Base-by-base conservation (phyloP, 1,284 basidiomycete species). In the Mycocalia duriaeana region DNA sequence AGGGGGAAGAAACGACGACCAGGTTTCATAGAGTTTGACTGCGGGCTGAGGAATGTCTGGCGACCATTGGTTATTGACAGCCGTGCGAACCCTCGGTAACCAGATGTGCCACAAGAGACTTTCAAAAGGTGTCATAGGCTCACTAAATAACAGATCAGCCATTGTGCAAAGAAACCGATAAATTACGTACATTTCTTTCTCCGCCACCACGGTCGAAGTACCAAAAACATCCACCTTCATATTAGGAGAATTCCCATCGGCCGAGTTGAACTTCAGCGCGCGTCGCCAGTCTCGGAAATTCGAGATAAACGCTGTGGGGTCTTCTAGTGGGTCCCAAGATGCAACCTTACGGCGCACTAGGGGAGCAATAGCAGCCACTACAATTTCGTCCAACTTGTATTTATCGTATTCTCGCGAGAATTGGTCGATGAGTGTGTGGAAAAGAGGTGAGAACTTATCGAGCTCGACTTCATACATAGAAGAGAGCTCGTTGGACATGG, bases 41-140 rank as follows among this genome's bases (percentile, higher is more conserved):
- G 85, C 91, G 6, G 87, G 79, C 7, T 80, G 71, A 2, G 94
- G 84, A 28, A 83, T 69, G 35, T 78, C 69, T 0, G 93, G 82
- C 14, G 80, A 74, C 95, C 96, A 99, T 18, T 91, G 85, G 64
- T 97, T 97, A 65, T 96, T 96, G 64, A 96, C 82, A 7, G 81
- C 76, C 0, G 89, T 89, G 24, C 96, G 84, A n/a, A 99, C 85
- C 65, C 81, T 88, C 0, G 96, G 96, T 20, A 99, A 72, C 95
- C 94, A 99, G 5, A 89, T 73, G 52, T 88, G 89, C 94, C 95
- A 99, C 14, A 99, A 69, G 18, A 99, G 72, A 48, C 87, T 89
- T 63, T 99, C 95, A 65, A 91, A 99, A 0, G 96, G 87, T 4
- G 94, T 94, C 96, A 99, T 99, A 1, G 73, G 73, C 51, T 82